Evolutionary conservation across 768 basidiomycete genomes (phyloP).

Genomic region (Lentinula guzmanii): DNA sequence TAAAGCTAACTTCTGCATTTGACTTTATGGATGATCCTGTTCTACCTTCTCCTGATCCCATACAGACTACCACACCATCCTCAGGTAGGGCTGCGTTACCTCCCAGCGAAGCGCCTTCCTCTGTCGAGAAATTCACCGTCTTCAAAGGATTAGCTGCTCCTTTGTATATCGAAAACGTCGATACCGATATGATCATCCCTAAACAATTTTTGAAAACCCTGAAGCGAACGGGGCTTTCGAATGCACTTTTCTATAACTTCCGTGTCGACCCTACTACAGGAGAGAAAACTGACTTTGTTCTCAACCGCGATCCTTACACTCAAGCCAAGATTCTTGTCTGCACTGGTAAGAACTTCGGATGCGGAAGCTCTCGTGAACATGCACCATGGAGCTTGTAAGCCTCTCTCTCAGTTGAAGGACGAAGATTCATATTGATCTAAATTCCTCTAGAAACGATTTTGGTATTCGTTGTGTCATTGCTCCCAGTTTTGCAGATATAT

Average conservation of each 20-base stretch:
- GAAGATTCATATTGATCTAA: slow-evolving; percentile 2
- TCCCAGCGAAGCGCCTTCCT: slow-evolving; percentile 35
- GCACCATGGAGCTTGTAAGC: slow-evolving; percentile 83
- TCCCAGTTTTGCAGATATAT: slow-evolving; percentile 88
- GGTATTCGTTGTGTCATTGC: slow-evolving; percentile 86
- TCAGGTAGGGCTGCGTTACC: slow-evolving; percentile 29
- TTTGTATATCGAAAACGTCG: slow-evolving; percentile 78
- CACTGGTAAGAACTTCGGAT: slow-evolving; percentile 86
- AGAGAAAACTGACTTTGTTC: slow-evolving; percentile 76
- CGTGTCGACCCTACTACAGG: slow-evolving; percentile 75
- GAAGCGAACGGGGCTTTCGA: slow-evolving; percentile 81
- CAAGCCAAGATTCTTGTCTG: slow-evolving; percentile 76
- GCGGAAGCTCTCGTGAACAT: slow-evolving; percentile 86
- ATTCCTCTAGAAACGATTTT: slow-evolving; percentile 64
- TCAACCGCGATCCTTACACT: slow-evolving; percentile 77
- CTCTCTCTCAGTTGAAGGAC: background rate
- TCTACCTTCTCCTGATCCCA: slow-evolving; percentile 47
- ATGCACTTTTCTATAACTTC: slow-evolving; percentile 78
- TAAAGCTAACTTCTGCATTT: slow-evolving; percentile 66
- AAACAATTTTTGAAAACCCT: slow-evolving; percentile 92
- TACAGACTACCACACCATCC: slow-evolving; percentile 26
- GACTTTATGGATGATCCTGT: slow-evolving; percentile 76
- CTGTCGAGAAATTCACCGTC: slow-evolving; percentile 57
- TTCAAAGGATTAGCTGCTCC: slow-evolving; percentile 76
- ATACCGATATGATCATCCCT: slow-evolving; percentile 93